phyloP scores from a whole-genome alignment of 2,329 filamentous ascomycete genomes.

The Trichocomaceae sp. region DNA sequence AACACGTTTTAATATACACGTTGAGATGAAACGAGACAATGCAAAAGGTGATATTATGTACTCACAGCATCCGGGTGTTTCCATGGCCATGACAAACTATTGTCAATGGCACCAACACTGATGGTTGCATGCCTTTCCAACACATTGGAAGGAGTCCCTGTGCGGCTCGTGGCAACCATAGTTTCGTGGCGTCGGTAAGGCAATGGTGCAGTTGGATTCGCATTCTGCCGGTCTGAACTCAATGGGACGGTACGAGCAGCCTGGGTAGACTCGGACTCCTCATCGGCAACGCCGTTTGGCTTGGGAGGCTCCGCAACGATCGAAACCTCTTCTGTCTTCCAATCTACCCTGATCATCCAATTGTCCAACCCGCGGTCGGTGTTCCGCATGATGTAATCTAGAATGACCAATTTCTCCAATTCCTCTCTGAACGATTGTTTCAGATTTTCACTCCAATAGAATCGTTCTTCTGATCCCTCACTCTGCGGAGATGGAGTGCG shows the following conservation, averaged over 20 bases:
- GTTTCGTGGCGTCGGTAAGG: slow-evolving; percentile 74
- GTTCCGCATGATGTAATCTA: slow-evolving; percentile 99
- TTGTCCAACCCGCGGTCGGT: slow-evolving; percentile 95
- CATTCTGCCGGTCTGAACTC: slow-evolving; percentile 36
- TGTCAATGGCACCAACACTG: slow-evolving; percentile 88
- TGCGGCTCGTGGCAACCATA: slow-evolving; percentile 67
- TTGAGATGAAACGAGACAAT: not conserved
- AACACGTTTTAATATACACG: not conserved
- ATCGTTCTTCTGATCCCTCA: slow-evolving; percentile 46
- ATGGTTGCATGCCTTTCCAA: slow-evolving; percentile 53
- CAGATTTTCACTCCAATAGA: slow-evolving; percentile 79
- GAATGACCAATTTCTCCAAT: slow-evolving; percentile 90
- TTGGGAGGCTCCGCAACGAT: slow-evolving; percentile 80
- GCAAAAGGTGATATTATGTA: slow-evolving; percentile 9
- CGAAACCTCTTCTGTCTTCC: slow-evolving; percentile 71
- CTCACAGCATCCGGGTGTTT: slow-evolving; percentile 86
- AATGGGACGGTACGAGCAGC: slow-evolving; percentile 58
- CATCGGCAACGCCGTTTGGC: slow-evolving; percentile 46
- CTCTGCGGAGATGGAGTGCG: slow-evolving; percentile 39
- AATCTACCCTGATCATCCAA: slow-evolving; percentile 98
- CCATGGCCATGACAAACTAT: slow-evolving; percentile 97
- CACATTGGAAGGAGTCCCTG: slow-evolving; percentile 46
- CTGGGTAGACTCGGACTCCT: slow-evolving; percentile 43
- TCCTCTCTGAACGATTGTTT: slow-evolving; percentile 93
- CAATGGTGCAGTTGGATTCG: slow-evolving; percentile 38